Evolutionary conservation across 2,329 filamentous ascomycete genomes (phyloP).

Genomic region (Botrytis paeoniae): DNA sequence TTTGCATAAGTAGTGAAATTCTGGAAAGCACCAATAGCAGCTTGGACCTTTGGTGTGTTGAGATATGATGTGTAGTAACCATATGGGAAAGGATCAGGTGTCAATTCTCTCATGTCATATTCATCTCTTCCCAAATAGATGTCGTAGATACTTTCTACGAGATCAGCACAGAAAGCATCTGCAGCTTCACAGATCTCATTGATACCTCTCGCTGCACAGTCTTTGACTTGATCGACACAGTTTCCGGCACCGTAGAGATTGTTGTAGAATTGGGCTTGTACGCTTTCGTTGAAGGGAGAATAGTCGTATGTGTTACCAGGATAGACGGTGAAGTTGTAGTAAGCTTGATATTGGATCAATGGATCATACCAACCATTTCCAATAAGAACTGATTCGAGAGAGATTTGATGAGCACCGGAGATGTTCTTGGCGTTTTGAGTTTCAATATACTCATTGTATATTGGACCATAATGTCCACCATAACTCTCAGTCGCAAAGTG

Average conservation of each 20-base stretch:
- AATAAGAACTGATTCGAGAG: conserved; percentile 50
- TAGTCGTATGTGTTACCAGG: conserved; percentile 54
- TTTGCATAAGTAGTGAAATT: conserved; percentile 53
- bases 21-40: conserved; percentile 56
- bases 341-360: conserved; percentile 53
- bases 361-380: conserved; percentile 60
- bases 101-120: conserved; percentile 57
- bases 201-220: conserved; percentile 51
- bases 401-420: conserved; percentile 45
- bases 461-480: conserved; percentile 56
- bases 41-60: conserved; percentile 52
- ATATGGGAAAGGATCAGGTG: conserved; percentile 56
- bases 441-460: conserved; percentile 57
- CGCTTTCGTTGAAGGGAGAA: conserved; percentile 48
- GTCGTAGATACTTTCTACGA: conserved; percentile 53
- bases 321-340: conserved; percentile 54
- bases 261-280: conserved; percentile 53
- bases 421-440: conserved; percentile 58
- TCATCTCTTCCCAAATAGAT: conserved; percentile 52
- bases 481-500: conserved; percentile 56
- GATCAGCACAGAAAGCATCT: conserved; percentile 48
- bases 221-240: conserved; percentile 54
- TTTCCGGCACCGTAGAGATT: conserved; percentile 59
- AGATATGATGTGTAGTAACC: conserved; percentile 55
- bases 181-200: conserved; percentile 52